phyloP scores from a whole-genome alignment of 139 green algal genomes.

The Closterium sp. region DNA sequence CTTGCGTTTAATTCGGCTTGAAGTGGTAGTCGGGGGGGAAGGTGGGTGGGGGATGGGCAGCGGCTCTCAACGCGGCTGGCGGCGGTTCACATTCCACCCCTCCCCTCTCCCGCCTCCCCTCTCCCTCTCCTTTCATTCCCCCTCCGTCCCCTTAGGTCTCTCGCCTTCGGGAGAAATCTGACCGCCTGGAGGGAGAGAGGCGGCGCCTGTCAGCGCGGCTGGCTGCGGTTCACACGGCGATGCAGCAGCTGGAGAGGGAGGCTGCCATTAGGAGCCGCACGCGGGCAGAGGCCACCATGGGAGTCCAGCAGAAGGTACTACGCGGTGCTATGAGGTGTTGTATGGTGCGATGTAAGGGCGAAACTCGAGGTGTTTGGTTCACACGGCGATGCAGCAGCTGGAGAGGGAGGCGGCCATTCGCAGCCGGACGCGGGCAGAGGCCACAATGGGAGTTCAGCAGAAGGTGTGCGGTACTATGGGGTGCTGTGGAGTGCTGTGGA shows the following conservation, averaged over 20 bases:
- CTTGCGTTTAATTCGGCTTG: neutral
- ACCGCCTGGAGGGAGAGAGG: slow-evolving; percentile 30
- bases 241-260: slow-evolving; percentile 42
- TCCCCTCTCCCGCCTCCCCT: too few relatives aligned
- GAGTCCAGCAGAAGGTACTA: neutral
- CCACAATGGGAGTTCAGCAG: too few relatives aligned
- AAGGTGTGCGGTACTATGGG: too few relatives aligned
- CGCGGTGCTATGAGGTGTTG: neutral
- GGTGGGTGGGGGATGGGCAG: too few relatives aligned
- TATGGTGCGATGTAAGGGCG: neutral
- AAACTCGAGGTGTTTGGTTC: neutral
- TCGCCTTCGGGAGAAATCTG: neutral
- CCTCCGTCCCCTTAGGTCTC: neutral
- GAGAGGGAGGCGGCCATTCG: slow-evolving; percentile 20
- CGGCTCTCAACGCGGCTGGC: too few relatives aligned
- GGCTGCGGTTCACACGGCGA: slow-evolving; percentile 15
- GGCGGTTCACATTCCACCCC: too few relatives aligned
- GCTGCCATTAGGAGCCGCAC: slow-evolving; percentile 10
- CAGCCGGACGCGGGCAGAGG: slow-evolving; percentile 7
- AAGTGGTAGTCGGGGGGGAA: too few relatives aligned
- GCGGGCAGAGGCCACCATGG: neutral
- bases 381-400: slow-evolving; percentile 28
- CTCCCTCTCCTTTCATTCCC: too few relatives aligned
- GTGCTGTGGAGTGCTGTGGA: too few relatives aligned
- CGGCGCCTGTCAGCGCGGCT: slow-evolving; percentile 15